These are phyloP conservation scores for Dothideomycetes sp. DNA, from an alignment of 2,329 filamentous ascomycete species.

Conservation along the genomic window DNA sequence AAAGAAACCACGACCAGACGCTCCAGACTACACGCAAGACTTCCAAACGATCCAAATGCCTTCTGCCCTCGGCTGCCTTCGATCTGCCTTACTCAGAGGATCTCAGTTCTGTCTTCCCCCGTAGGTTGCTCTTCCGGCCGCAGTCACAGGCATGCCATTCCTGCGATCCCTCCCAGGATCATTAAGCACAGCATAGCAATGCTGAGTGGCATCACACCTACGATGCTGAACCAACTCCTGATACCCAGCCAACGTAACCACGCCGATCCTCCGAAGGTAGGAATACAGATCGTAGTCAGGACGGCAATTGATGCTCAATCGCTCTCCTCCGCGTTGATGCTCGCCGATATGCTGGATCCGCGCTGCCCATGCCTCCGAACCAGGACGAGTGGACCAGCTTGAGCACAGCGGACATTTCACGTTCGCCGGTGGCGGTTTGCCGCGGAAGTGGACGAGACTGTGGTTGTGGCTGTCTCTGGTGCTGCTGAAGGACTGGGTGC, in stretches of 20 bases:
- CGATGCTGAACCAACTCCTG: background rate
- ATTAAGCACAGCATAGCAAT: background rate
- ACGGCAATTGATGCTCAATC: background rate
- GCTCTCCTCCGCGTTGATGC: background rate
- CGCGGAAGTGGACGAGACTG: constrained; percentile 3
- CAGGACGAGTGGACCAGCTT: background rate
- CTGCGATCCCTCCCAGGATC: background rate
- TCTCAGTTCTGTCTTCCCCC: background rate
- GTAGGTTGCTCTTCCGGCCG: background rate
- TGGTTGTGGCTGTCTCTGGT: constrained; percentile 1
- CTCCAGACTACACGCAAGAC: no score
- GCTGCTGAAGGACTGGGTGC: background rate
- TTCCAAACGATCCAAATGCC: no score
- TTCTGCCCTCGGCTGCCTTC: no score
- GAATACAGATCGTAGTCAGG: background rate
- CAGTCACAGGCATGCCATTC: background rate
- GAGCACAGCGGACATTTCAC: constrained; percentile 7
- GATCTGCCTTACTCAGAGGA: background rate
- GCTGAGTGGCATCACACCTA: background rate
- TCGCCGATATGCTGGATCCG: background rate
- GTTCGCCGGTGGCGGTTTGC: background rate
- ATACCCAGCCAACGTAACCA: background rate
- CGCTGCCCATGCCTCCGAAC: background rate
- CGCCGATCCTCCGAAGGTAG: background rate
- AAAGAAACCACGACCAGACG: no score